Evolutionary conservation across 2,329 filamentous ascomycete genomes (phyloP).

Genomic region (Fulvia fulva): DNA sequence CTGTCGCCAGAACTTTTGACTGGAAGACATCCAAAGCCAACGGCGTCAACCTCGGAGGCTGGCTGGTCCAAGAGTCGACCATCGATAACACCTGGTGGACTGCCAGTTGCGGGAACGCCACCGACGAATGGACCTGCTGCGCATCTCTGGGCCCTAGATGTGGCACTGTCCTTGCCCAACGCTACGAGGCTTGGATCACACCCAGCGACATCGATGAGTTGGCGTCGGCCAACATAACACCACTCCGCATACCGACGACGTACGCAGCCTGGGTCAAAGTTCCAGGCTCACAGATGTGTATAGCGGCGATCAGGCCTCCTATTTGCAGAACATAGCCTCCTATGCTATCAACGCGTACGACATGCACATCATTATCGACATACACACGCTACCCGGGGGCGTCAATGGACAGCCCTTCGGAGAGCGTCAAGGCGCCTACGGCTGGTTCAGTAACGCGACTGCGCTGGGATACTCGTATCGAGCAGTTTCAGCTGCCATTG

Average conservation of each 20-base stretch:
- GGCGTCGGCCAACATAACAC: constrained; percentile 31
- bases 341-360: constrained; percentile 37
- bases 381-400: constrained; percentile 33
- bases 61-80: not conserved
- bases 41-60: not conserved
- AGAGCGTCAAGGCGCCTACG: no score
- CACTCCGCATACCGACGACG: constrained; percentile 36
- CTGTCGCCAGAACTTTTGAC: no score
- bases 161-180: constrained; percentile 14
- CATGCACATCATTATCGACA: constrained; percentile 36
- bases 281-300: constrained; percentile 29
- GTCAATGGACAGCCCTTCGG: constrained; percentile 24
- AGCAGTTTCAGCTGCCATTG: no score
- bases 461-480: no score
- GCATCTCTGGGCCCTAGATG: constrained; percentile 26
- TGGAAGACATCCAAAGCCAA: not conserved
- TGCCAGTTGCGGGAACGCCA: not conserved
- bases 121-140: constrained; percentile 38
- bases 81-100: not conserved
- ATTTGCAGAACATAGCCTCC: constrained; percentile 31
- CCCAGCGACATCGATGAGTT: constrained; percentile 32
- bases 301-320: constrained; percentile 30
- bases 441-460: no score
- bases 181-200: not conserved
- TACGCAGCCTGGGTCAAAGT: constrained; percentile 38